Evolutionary conservation across 2,329 filamentous ascomycete species (phyloP).

Genomic region (Emericellopsis cladophorae): DNA sequence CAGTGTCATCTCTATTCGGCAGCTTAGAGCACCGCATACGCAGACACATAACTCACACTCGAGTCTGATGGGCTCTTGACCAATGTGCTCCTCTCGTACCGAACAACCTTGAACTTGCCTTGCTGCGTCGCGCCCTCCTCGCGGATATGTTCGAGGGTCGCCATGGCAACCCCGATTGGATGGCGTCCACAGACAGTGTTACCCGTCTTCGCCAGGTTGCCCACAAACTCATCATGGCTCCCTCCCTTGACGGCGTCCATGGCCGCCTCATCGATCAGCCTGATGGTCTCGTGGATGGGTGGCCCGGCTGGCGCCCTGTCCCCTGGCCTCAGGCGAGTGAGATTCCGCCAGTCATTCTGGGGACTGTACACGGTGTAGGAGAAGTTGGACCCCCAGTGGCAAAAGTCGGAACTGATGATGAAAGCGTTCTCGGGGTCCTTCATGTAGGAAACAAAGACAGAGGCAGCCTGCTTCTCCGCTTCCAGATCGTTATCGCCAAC

Average conservation of each 20-base stretch:
- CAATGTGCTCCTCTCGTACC: constrained; percentile 78
- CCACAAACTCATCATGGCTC: constrained; percentile 55
- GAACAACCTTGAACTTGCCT: constrained; percentile 60
- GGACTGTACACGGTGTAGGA: constrained; percentile 62
- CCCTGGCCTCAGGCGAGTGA: constrained; percentile 21
- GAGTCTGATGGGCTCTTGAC: constrained; percentile 56
- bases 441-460: constrained; percentile 66
- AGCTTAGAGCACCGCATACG: constrained; percentile 60
- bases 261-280: constrained; percentile 62
- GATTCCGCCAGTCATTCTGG: constrained; percentile 23
- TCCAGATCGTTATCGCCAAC: constrained; percentile 57
- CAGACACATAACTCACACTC: constrained; percentile 92
- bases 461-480: constrained; percentile 57
- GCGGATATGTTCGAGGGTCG: constrained; percentile 58
- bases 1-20: no score
- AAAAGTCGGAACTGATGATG: constrained; percentile 89
- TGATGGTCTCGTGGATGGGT: constrained; percentile 76
- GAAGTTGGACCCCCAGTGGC: constrained; percentile 85
- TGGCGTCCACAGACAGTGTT: constrained; percentile 95
- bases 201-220: constrained; percentile 55
- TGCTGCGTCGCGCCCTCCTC: constrained; percentile 16
- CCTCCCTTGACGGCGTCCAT: constrained; percentile 80
- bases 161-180: constrained; percentile 88
- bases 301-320: constrained; percentile 21
- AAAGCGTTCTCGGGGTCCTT: constrained; percentile 66